Evolutionary conservation across 1,284 basidiomycete genomes (phyloP), one percentile per base, ranked within the genome.

Genomic region (Ustilago loliicola): DNA sequence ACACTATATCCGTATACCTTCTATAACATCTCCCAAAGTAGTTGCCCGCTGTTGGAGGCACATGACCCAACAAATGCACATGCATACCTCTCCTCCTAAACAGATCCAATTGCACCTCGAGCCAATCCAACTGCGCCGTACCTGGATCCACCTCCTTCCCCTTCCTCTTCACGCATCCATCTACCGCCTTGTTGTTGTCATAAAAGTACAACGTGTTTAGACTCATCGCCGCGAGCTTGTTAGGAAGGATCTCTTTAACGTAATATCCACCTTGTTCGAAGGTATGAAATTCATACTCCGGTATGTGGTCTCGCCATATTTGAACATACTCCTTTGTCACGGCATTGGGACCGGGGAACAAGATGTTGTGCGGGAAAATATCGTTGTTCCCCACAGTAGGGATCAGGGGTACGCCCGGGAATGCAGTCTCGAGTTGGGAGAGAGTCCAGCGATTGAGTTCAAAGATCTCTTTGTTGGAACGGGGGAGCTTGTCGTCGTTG

Each of bases 201-300:
- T 93, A 97, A 88, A 94, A 96, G 87, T 94, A 97, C 87, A 97
- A 90, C 1, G 95, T 96, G 87, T 96, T 97, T 69, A 97, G 88
- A 77, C 92, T 93, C 84, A 97, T 91, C 52, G 93, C 93, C 9
- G 93, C 93, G 21, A 96, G 84, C 61, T 90, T 85, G 80, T 91
- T 89, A 1, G 93, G 92, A 29, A 96, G 90, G 36, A 96, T 92
- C 83, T 97, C 94, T 40, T 90, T 89, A 3, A 93, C 90, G 83
- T 90, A 97, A 88, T 96, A 96, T 32, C 92, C 94, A 10, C 95
- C 87, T 6, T 82, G 73, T 9, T 83, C 78, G 60, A 88, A 87
- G 4, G 85, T 83, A 86, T 94, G 92, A 61, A 91, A 90, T 66
- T 92, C 90, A 51, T 91, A 91, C 84, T 93, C 92, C 1, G 95